Base-by-base conservation (phyloP, 2,329 filamentous ascomycete genomes). In the Chaetomiaceae sp. region DNA sequence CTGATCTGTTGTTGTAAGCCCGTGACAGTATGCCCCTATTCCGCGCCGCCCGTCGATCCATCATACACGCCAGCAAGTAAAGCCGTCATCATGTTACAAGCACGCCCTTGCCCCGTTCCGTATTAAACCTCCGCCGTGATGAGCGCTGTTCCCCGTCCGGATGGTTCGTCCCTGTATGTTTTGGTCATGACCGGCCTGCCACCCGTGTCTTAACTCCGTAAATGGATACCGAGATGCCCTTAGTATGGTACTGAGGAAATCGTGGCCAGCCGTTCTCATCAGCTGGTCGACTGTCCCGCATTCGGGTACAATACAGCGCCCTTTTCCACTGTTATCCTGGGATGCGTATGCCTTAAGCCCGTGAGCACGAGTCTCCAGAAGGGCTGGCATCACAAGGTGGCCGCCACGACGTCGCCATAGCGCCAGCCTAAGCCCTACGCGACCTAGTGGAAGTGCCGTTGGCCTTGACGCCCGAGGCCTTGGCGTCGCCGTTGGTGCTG, bases 401-500 rank as follows among this genome's bases (percentile, higher is more conserved):
- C n/a, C n/a, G n/a, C n/a, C n/a, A n/a, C n/a, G n/a, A n/a, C n/a
- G n/a, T n/a, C n/a, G n/a, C n/a, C n/a, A n/a, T n/a, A n/a, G n/a
- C n/a, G n/a, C n/a, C n/a, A n/a, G 20, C 20, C 49, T 54, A 58
- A 14, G 56, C 56, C 26, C 52, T 56, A 15, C 56, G 47, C 4
- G 56, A 58, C 26, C 56, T 51, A 30, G 54, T 54, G n/a, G 54
- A 47, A 14, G 39, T 49, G 29, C 56, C 54, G 44, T 57, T 58
- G 38, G 48, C 50, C 56, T 58, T 58, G 42, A 51, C 38, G 26
- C 54, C 54, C 7, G 52, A 45, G 17, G 56, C 40, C 54, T 56
- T 58, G 51, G 45, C 53, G 10, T 47, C 43, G 11, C 44, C 50
- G 19, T 42, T 54, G 42, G 17, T 40, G 40, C 34, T 81, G 48